These are phyloP conservation scores for Cladosporium halotolerans DNA, from an alignment of 2,329 filamentous ascomycete genomes.

Conservation along the genomic window DNA sequence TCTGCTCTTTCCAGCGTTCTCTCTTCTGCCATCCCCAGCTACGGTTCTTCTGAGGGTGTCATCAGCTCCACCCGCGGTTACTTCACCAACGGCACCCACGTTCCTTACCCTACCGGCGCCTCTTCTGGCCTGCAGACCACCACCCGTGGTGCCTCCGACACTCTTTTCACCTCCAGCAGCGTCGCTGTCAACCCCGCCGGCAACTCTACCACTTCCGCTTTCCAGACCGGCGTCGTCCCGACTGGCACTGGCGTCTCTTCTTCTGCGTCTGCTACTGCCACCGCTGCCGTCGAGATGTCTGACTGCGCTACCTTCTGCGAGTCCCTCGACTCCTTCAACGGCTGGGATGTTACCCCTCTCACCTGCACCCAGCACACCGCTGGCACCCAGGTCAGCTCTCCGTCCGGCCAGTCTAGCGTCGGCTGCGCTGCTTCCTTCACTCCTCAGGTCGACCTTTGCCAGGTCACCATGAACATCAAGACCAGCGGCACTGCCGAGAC, in stretches of 20 bases:
- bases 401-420: conserved; percentile 8
- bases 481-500: conserved; percentile 36
- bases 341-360: conserved; percentile 10
- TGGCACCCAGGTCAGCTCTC: conserved; percentile 1
- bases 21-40: neutral
- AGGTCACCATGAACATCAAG: conserved; percentile 34
- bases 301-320: conserved; percentile 13
- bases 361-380: conserved; percentile 9
- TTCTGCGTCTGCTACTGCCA: neutral
- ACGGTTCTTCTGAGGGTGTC: neutral
- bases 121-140: conserved; percentile 4
- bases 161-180: neutral
- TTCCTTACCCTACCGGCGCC: neutral
- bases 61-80: conserved; percentile 4
- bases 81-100: conserved; percentile 7
- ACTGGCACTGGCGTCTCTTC: conserved; percentile 1
- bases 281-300: conserved; percentile 1
- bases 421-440: conserved; percentile 21
- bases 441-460: conserved; percentile 34
- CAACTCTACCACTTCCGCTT: neutral
- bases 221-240: neutral
- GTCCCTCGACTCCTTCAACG: conserved; percentile 7
- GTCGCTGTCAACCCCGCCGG: neutral
- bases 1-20: conserved; percentile 1
- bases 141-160: neutral